Evolutionary conservation across 2,329 filamentous ascomycete species (phyloP).

Genomic region (Calonectria pauciramosa): DNA sequence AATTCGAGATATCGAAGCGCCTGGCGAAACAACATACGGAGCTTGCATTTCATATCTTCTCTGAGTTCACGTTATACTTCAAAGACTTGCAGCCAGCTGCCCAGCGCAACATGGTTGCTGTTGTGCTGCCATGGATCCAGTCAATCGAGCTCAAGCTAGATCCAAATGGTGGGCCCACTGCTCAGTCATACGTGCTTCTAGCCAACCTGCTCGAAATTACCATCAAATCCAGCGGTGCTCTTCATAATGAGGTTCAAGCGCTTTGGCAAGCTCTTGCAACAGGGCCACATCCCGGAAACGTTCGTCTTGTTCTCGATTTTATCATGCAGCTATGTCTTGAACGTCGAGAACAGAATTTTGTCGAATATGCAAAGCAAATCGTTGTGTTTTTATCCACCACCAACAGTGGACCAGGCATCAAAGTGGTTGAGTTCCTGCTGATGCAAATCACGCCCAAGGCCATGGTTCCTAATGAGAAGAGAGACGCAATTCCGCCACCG

Average conservation of each 20-base stretch:
- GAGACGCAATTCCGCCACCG: slow-evolving; percentile 76
- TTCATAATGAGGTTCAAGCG: slow-evolving; percentile 97
- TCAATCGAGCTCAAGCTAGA: slow-evolving; percentile 93
- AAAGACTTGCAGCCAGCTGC: slow-evolving; percentile 85
- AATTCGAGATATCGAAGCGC: slow-evolving; percentile 95
- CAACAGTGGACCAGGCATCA: slow-evolving; percentile 79
- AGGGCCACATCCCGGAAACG: slow-evolving; percentile 92
- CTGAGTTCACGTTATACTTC: slow-evolving; percentile 94
- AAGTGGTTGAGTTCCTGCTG: slow-evolving; percentile 93
- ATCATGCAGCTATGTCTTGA: slow-evolving; percentile 96
- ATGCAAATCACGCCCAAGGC: slow-evolving; percentile 93
- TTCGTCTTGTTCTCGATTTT: slow-evolving; percentile 94
- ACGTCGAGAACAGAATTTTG: slow-evolving; percentile 95
- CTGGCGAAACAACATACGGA: slow-evolving; percentile 91
- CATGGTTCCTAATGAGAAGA: slow-evolving; percentile 95
- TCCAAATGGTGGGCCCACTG: slow-evolving; percentile 90
- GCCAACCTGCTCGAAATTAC: slow-evolving; percentile 97
- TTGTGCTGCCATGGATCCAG: slow-evolving; percentile 96
- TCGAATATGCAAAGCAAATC: slow-evolving; percentile 97
- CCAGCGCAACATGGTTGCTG: slow-evolving; percentile 94
- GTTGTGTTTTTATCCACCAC: slow-evolving; percentile 95
- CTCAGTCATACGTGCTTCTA: slow-evolving; percentile 92
- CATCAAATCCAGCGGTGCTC: slow-evolving; percentile 86
- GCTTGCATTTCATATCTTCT: slow-evolving; percentile 93
- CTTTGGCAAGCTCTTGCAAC: slow-evolving; percentile 97